Percentiles rank a stretch among this genome's conserved stretches.
Evolutionary conservation across 2,329 filamentous ascomycete species (phyloP).

Genomic region (Diplodia seriata): DNA sequence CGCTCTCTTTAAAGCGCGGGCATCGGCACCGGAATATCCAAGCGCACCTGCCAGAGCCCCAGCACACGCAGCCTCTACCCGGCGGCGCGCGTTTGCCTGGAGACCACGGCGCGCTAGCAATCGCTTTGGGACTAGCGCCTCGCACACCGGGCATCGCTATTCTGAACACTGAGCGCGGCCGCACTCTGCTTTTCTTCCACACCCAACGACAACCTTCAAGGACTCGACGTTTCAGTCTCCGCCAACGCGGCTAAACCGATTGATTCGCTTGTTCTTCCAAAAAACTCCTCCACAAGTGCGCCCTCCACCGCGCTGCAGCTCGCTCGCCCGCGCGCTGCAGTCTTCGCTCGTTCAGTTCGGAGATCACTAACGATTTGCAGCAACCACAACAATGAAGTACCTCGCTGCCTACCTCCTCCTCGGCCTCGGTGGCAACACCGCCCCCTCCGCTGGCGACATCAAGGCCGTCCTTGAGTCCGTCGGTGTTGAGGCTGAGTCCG

Average conservation of each 20-base stretch:
- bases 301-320: conserved; percentile 19
- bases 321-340: neutral
- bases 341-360: neutral
- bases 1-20: conserved; percentile 33
- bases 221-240: conserved; percentile 99
- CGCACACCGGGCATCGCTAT: conserved; percentile 29
- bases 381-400: conserved; percentile 88
- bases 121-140: conserved; percentile 16
- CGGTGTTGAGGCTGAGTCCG: conserved; percentile 89
- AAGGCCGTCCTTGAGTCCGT: conserved; percentile 89
- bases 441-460: conserved; percentile 84
- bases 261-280: conserved; percentile 83
- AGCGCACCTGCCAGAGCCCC: conserved; percentile 12
- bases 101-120: conserved; percentile 9
- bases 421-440: conserved; percentile 88
- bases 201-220: conserved; percentile 50
- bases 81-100: conserved; percentile 18
- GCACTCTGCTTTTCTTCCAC: conserved; percentile 17
- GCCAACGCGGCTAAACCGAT: conserved; percentile 99
- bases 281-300: conserved; percentile 36
- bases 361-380: conserved; percentile 27
- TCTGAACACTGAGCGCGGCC: conserved; percentile 22
- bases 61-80: conserved; percentile 24
- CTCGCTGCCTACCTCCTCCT: conserved; percentile 99
- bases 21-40: conserved; percentile 31